These are phyloP conservation scores for Quercus alba DNA, from an alignment of 306 rosid species.

Conservation along the genomic window DNA sequence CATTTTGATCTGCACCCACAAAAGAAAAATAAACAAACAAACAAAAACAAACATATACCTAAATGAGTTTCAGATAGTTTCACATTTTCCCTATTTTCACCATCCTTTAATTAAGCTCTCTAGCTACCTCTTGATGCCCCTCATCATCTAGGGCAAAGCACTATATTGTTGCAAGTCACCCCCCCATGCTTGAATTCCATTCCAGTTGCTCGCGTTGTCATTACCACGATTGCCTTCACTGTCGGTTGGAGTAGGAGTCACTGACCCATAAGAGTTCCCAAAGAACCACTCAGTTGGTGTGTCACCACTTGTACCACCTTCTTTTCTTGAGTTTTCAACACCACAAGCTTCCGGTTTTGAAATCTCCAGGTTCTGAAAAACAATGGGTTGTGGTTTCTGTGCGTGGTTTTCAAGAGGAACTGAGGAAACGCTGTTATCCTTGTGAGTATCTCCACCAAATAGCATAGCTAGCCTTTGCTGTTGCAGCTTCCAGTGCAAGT, in stretches of 20 bases:
- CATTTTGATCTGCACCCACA: constrained; percentile 31
- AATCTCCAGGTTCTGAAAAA: constrained; percentile 59
- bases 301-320: constrained; percentile 36
- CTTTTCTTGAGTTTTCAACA: constrained; percentile 35
- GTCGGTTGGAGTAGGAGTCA: constrained; percentile 47
- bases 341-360: constrained; percentile 26
- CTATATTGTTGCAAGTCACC: constrained; percentile 69
- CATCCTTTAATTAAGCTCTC: constrained; percentile 4
- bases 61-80: constrained; percentile 25
- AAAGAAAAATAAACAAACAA: constrained; percentile 10
- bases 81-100: constrained; percentile 24
- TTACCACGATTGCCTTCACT: constrained; percentile 34
- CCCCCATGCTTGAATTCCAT: constrained; percentile 67
- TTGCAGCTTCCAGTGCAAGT: constrained; percentile 93
- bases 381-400: constrained; percentile 50
- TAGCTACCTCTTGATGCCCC: constrained; percentile 19
- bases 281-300: constrained; percentile 81
- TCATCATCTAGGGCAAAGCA: constrained; percentile 65
- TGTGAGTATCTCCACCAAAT: constrained; percentile 42
- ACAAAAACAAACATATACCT: constrained; percentile 33
- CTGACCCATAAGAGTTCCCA: constrained; percentile 59
- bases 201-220: constrained; percentile 45
- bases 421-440: constrained; percentile 14
- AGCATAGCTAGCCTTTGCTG: constrained; percentile 78
- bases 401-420: constrained; percentile 34